Percentiles rank a stretch among this genome's conserved stretches.
phyloP scores from a whole-genome alignment of 1,139 yeast species.

The Citeromyces siamensis region DNA sequence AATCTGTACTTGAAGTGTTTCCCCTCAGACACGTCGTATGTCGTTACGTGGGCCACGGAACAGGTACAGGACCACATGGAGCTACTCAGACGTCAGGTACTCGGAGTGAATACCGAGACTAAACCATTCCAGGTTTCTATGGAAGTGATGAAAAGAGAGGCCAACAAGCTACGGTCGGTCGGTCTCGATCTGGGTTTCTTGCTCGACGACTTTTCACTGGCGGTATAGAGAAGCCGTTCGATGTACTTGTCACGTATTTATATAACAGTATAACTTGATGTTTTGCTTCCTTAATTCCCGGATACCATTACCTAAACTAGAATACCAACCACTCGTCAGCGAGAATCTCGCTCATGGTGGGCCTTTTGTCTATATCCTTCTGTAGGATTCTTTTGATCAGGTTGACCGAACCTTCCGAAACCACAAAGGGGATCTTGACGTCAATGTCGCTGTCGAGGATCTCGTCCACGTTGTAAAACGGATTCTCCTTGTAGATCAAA shows the following conservation, averaged over 20 bases:
- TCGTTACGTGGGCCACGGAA: slow-evolving; percentile 60
- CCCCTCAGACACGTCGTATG: slow-evolving; percentile 16
- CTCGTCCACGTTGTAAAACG: slow-evolving; percentile 90
- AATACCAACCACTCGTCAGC: slow-evolving; percentile 61
- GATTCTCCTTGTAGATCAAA: slow-evolving; percentile 86
- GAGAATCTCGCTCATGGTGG: slow-evolving; percentile 58
- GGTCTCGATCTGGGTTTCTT: slow-evolving; percentile 68
- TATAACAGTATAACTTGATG: no score
- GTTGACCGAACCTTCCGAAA: slow-evolving; percentile 45
- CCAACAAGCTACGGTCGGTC: slow-evolving; percentile 44
- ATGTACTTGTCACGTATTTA: no score
- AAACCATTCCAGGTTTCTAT: slow-evolving; percentile 30
- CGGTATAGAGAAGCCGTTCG: no score
- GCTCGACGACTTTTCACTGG: slow-evolving; percentile 29
- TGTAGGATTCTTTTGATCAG: slow-evolving; percentile 55
- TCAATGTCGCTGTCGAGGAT: slow-evolving; percentile 85
- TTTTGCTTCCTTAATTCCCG: no score
- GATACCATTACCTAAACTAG: no score
- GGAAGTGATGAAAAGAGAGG: slow-evolving; percentile 42
- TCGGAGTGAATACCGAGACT: slow-evolving; percentile 45
- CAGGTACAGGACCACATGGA: slow-evolving; percentile 52
- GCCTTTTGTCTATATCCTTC: slow-evolving; percentile 52
- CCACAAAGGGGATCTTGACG: slow-evolving; percentile 35
- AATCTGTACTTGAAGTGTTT: slow-evolving; percentile 32
- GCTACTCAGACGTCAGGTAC: slow-evolving; percentile 53